These are phyloP conservation scores for Apophysomyces ossiformis DNA, from an alignment of 371 early-diverging fungal species.

Conservation along the genomic window DNA sequence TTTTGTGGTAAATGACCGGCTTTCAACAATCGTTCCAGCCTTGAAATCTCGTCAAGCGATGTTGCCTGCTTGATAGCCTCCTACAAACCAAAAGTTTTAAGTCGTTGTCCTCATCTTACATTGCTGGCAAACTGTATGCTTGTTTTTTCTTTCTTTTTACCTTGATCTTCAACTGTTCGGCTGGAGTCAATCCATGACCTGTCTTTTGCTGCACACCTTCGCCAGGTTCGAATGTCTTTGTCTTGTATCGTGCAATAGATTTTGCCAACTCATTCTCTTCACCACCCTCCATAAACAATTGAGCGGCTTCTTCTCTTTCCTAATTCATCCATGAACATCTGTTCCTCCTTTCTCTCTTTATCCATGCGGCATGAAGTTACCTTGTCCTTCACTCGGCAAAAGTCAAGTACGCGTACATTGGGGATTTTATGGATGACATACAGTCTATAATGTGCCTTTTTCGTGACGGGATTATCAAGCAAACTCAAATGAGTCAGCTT, in stretches of 20 bases:
- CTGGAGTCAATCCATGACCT: slow-evolving; percentile 54
- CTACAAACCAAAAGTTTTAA: slow-evolving; percentile 18
- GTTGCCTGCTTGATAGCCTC: slow-evolving; percentile 79
- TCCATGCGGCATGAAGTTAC: slow-evolving; percentile 36
- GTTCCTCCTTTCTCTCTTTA: background rate
- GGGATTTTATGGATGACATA: slow-evolving; percentile 85
- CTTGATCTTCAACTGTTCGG: slow-evolving; percentile 66
- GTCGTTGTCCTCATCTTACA: background rate
- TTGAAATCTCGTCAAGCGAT: slow-evolving; percentile 78
- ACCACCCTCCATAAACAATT: slow-evolving; percentile 72
- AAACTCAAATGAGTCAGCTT: slow-evolving; percentile 72
- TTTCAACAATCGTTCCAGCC: slow-evolving; percentile 71
- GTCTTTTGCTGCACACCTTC: slow-evolving; percentile 66
- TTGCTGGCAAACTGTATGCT: no score
- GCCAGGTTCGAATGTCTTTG: slow-evolving; percentile 78
- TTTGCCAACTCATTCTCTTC: slow-evolving; percentile 65
- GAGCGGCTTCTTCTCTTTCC: slow-evolving; percentile 79
- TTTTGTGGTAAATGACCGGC: slow-evolving; percentile 62
- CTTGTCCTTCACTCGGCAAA: slow-evolving; percentile 69
- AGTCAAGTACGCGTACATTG: slow-evolving; percentile 85
- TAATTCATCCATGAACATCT: slow-evolving; percentile 23
- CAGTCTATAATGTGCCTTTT: slow-evolving; percentile 78
- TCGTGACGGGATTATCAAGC: slow-evolving; percentile 87
- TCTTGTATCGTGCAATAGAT: slow-evolving; percentile 61
- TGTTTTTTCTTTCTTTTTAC: slow-evolving; percentile 13